A percentile compares a stretch with the other conserved stretches of the same genome.
Evolutionary conservation across 192 early-diverging fungal genomes (phyloP).

Genomic region (Coemansia sp.): DNA sequence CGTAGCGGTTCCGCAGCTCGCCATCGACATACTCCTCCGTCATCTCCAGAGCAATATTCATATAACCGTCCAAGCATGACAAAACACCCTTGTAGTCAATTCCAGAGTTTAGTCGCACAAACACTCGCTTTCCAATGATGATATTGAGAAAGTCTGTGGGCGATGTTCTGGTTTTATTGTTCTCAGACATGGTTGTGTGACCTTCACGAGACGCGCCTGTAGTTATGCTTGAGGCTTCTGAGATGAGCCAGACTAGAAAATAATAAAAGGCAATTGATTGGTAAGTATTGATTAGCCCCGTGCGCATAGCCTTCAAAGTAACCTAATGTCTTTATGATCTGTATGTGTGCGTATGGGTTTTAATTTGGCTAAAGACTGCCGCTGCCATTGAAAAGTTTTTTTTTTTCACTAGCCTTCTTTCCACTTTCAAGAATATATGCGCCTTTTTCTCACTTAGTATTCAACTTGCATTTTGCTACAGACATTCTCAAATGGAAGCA

Average conservation of each 20-base stretch:
- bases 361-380: not conserved
- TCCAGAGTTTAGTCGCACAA: conserved; percentile 93
- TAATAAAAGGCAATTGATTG: not conserved
- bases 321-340: not conserved
- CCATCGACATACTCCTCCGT: conserved; percentile 96
- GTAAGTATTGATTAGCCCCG: not conserved
- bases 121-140: conserved; percentile 80
- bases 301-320: not conserved
- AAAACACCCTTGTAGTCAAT: conserved; percentile 91
- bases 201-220: not conserved
- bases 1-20: conserved; percentile 87
- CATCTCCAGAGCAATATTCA: conserved; percentile 97
- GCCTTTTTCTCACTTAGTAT: not conserved
- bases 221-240: conserved; percentile 17
- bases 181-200: conserved; percentile 10
- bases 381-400: not conserved
- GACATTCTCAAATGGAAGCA: conserved; percentile 23
- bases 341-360: not conserved
- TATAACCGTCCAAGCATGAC: conserved; percentile 92
- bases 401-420: not conserved
- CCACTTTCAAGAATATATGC: no score
- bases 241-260: not conserved
- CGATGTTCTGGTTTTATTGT: conserved; percentile 50
- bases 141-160: conserved; percentile 87
- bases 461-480: not conserved